Base-by-base conservation (phyloP, 1,139 yeast species). In the Komagataea norvegica region DNA sequence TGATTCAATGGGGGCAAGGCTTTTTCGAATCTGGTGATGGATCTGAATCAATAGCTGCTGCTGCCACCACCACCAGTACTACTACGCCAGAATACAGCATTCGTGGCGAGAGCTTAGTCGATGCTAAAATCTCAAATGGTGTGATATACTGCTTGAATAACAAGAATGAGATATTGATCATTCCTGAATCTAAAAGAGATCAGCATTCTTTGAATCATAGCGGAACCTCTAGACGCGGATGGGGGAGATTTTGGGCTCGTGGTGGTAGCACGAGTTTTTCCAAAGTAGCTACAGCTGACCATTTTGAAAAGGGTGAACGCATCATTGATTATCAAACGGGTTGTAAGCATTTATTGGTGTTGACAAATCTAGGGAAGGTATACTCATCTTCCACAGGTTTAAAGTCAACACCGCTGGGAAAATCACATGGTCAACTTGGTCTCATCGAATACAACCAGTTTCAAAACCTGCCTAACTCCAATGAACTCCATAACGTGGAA, bases 351-450 rank as follows among this genome's bases (percentile, higher is more conserved):
- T 55, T 88, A 13, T 67, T 85, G 19, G 60, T 83, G 10, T 60
- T 86, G 33, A 70, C 84, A 0, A 64, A 70, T 31, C 56, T 67
- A n/a, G 91, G 93, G 0, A 68, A 77, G 28, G 77, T 85, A 0
- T 83, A 71, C 48, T 67, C 85, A 1, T 69, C 79, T 8, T 71
- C 84, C 11, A 74, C 93, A 0, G 78, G 79, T 1, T 47, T 56
- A 1, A 22, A 42, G 16, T 17, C 44, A 32, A 44, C 47, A 18
- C 24, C 52, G 37, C 20, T n/a, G 30, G 37, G 54, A 11, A 59
- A 73, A 60, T 70, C 81, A 28, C 55, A 55, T 48, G 97, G 96
- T 6, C 97, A 89, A 61, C 85, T 72, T 59, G 97, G 97, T 11
- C 59, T 85, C 16, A 93, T 95, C 0, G 60, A 65, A 11, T 73